Base-by-base conservation (phyloP, 106 monocot species). In the Allium fistulosum region DNA sequence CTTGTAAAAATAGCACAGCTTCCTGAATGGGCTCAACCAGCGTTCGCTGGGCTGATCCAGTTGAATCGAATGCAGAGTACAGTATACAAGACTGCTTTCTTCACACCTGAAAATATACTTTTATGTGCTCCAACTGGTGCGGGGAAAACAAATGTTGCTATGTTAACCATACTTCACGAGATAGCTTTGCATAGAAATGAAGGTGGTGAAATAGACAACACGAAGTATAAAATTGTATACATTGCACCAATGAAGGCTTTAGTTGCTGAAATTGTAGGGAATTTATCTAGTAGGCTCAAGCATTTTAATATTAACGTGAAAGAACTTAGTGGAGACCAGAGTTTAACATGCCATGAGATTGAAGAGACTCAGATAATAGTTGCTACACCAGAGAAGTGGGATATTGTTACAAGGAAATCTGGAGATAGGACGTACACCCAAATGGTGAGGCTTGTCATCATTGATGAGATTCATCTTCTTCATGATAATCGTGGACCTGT, bases 221-320 rank as follows among this genome's bases (percentile, higher is more conserved):
- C 73, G 22, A 81, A 78, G 16, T 92, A 77, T 62, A 99, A 99
- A 74, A 93, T 99, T 77, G 90, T 99, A 58, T 99, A 99, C 72
- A 93, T 99, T 58, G 99, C 99, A n/a, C 99, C 99, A 7, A 93
- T 99, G 99, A 99, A 99, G 78, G 96, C 96, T 67, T 78, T 97
- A 71, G 96, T 97, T 52, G 96, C 96, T 48, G 96, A 97, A 64
- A 80, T 97, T 17, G 92, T 97, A 63, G 88, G 92, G 5, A 50
- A 82, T 56, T 78, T 99, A 66, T 90, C 93, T 6, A 49, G 81
- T 52, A 85, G 92, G 13, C 67, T 97, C 18, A 81, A 86, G 45
- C 82, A 77, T 37, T 97, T 82, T 56, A 64, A 82, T 69, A 50
- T 97, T 74, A 74, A 78, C 75, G 96, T 97, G 7, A 92, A 57